A percentile compares a stretch with the other conserved stretches of the same genome.
These are phyloP conservation scores for Amanita rimosa DNA, from an alignment of 768 basidiomycete species.

Conservation along the genomic window DNA sequence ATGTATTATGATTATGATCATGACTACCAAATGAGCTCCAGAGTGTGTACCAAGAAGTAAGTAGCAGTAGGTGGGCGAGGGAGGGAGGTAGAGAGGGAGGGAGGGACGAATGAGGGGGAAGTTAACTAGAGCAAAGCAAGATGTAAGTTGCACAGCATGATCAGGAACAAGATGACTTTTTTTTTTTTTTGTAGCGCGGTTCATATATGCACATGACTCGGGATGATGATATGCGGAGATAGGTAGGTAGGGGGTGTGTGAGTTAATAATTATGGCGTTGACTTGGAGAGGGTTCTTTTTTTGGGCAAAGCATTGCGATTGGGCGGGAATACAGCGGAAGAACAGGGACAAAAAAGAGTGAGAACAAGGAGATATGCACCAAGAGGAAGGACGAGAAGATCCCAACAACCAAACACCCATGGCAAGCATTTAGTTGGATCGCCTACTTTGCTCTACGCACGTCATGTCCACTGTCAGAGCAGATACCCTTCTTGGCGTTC, in stretches of 20 bases:
- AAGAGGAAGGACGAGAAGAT: not conserved
- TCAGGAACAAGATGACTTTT: not conserved
- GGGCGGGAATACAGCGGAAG: not conserved
- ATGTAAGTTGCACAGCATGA: not conserved
- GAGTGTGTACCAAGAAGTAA: too few species aligned
- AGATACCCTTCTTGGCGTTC: slow-evolving; percentile 5
- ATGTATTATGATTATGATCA: not conserved
- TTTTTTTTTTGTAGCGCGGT: not conserved
- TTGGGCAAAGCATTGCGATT: not conserved
- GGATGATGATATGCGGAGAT: not conserved
- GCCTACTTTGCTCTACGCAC: not conserved
- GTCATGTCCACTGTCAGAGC: not conserved
- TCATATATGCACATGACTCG: not conserved
- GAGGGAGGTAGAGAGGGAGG: too few species aligned
- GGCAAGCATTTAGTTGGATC: too few species aligned
- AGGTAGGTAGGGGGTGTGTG: too few species aligned
- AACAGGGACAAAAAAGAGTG: not conserved
- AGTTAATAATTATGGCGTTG: not conserved
- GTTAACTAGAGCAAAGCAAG: not conserved
- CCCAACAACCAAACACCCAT: too few species aligned
- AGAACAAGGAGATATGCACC: not conserved
- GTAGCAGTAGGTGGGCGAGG: too few species aligned
- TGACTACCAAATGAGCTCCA: too few species aligned
- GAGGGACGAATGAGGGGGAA: too few species aligned
- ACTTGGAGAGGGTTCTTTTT: not conserved